Percentiles rank a stretch among this genome's conserved stretches.
These are phyloP conservation scores for Apiospora koreana DNA, from an alignment of 2,329 filamentous ascomycete species.

Conservation along the genomic window DNA sequence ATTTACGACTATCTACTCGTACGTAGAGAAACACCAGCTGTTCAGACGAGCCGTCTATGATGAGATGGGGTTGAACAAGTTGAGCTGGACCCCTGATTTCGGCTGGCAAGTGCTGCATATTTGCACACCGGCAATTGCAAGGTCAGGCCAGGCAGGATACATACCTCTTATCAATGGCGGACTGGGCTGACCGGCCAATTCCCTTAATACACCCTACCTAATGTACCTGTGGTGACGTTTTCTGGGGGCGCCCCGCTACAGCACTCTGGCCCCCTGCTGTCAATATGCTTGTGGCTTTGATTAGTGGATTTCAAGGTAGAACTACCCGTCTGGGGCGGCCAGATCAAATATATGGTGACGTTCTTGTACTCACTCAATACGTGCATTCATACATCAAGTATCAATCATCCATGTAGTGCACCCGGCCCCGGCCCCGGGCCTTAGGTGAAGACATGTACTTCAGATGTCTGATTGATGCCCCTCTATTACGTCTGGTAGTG, in stretches of 20 bases:
- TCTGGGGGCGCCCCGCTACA: conserved; percentile 3
- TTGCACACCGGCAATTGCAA: not conserved
- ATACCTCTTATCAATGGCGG: too few species aligned
- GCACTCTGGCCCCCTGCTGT: not conserved
- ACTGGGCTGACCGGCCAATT: not conserved
- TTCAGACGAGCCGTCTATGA: not conserved
- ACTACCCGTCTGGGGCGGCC: not conserved
- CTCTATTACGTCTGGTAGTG: not conserved
- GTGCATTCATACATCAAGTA: not conserved
- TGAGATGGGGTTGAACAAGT: too few species aligned
- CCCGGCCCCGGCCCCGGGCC: not conserved
- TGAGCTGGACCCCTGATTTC: too few species aligned
- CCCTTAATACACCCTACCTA: not conserved
- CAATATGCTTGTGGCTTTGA: not conserved
- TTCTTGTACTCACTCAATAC: not conserved
- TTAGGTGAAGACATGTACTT: not conserved
- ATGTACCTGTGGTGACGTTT: not conserved
- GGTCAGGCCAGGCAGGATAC: too few species aligned
- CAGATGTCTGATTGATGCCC: not conserved
- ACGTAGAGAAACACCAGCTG: too few species aligned
- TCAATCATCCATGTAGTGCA: too few species aligned
- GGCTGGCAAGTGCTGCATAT: not conserved
- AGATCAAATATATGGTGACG: not conserved
- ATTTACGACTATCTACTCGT: too few species aligned
- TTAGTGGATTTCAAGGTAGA: not conserved